Conservation (phyloP, 1,284 basidiomycete species). For the Moesziomyces sp. region DNA sequence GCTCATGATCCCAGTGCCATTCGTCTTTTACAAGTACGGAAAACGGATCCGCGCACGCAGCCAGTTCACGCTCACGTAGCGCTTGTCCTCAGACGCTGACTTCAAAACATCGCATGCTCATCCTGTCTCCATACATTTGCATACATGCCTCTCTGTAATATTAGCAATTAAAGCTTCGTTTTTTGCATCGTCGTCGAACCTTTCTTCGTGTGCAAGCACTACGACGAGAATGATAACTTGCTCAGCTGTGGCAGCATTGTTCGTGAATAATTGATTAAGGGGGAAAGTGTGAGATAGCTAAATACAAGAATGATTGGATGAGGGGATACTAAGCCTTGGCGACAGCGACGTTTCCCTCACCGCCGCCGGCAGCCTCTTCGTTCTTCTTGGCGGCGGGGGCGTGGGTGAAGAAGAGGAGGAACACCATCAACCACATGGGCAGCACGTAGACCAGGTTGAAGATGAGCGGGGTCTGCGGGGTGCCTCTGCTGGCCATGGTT, state of each 20-base stretch:
- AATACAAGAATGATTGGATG: constrained; percentile 2
- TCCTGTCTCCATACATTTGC: not conserved
- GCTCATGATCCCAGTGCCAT: constrained; percentile 52
- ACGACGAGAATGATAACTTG: too few species aligned
- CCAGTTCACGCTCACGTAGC: constrained; percentile 35
- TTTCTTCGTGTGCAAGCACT: too few species aligned
- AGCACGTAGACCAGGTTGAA: constrained; percentile 55
- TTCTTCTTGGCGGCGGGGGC: constrained; percentile 34
- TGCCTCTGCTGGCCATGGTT: constrained; percentile 44
- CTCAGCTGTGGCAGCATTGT: too few species aligned
- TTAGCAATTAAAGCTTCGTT: not conserved
- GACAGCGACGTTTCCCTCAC: constrained; percentile 9
- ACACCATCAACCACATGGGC: constrained; percentile 55
- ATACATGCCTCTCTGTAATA: not conserved
- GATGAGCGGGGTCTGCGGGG: constrained; percentile 48
- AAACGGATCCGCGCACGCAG: constrained; percentile 45
- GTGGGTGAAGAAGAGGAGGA: constrained; percentile 55
- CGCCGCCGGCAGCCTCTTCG: not conserved
- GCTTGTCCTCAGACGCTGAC: too few species aligned
- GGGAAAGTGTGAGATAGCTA: not conserved
- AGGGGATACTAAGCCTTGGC: constrained; percentile 17
- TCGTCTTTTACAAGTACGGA: constrained; percentile 52
- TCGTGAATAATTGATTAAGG: not conserved
- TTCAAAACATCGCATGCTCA: not conserved
- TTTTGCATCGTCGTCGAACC: too few species aligned